Evolutionary conservation across 495 filamentous ascomycete species (phyloP).

Genomic region (Acidomyces sp.): DNA sequence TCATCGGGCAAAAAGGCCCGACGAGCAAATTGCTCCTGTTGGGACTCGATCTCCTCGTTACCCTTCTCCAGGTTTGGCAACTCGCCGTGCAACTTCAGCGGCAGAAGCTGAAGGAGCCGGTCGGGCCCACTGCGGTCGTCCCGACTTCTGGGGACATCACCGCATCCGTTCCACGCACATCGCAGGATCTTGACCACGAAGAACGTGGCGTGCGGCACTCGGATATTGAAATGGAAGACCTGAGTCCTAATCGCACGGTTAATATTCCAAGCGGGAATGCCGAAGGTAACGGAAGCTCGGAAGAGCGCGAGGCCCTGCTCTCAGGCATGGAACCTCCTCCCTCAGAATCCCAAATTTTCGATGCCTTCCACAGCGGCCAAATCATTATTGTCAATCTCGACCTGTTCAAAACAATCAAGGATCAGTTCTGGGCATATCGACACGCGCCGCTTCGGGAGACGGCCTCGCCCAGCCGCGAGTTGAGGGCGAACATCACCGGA

Average conservation of each 20-base stretch:
- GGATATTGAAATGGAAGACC: conserved; percentile 41
- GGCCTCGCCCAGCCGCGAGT: neutral
- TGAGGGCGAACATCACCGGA: conserved; percentile 10
- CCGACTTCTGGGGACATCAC: conserved; percentile 5
- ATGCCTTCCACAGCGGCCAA: conserved; percentile 46
- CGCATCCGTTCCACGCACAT: conserved; percentile 9
- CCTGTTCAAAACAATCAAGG: conserved; percentile 49
- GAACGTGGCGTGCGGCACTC: conserved; percentile 53
- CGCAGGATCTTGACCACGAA: conserved; percentile 67
- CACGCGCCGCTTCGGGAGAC: neutral
- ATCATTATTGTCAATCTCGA: conserved; percentile 56
- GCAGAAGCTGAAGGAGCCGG: conserved; percentile 39
- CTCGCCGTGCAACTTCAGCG: conserved; percentile 58
- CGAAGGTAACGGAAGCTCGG: conserved; percentile 28
- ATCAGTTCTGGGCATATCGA: conserved; percentile 44
- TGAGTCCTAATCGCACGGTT: conserved; percentile 7
- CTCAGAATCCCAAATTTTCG: conserved; percentile 24
- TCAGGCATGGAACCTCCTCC: conserved; percentile 7
- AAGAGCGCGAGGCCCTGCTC: conserved; percentile 37
- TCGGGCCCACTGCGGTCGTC: conserved; percentile 24
- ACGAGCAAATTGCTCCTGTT: conserved; percentile 51
- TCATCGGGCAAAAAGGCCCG: conserved; percentile 72
- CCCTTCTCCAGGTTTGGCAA: conserved; percentile 60
- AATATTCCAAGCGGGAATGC: conserved; percentile 20
- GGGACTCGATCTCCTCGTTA: conserved; percentile 49